Evolutionary conservation across 257 asterid genomes (phyloP), one percentile per base, ranked within the genome.

Genomic region (Ilex aquifolium): DNA sequence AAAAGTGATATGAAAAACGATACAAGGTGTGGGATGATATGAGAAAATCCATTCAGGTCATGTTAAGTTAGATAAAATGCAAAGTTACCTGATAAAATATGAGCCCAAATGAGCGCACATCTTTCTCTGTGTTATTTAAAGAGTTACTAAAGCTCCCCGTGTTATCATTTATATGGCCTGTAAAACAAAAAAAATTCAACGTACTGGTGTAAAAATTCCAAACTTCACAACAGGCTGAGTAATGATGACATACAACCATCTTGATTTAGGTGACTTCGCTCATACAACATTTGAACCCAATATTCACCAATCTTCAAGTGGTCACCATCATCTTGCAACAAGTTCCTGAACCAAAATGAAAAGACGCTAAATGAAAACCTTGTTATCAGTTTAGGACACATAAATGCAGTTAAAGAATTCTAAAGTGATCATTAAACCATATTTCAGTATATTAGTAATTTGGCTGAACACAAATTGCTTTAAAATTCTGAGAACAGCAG

Each of bases 231-330:
- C 39, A 68, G 64, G 56, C 16, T 49, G 44, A 10, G 54, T 10
- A 6, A 50, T 6, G 17, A 42, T 11, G 51, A 39, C 66, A 16
- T 78, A 83, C 87, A 58, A 46, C 66, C 58, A 17, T 81, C 87
- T 61, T 73, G 80, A 70, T 60, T 78, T 53, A 83, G 72, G 62
- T 72, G 82, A 64, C 69, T 80, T 50, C 65, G 77, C 70, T 76
- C 78, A 56, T 81, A 82, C 69, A 83, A 77, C 86, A 83, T 81
- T 52, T 76, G 87, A 66, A 79, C 72, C 90, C 90, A 83, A 44
- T 83, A 80, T 70, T 81, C 85, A 57, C 87, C 83, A 39, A 83
- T 76, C 76, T 81, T 83, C 72, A 83, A 76, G 65, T 81, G 87
- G 60, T 79, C 85, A 63, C 82, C 82, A 74, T 81, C 87, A 72